Percentiles rank a stretch among this genome's conserved stretches.
These are phyloP conservation scores for Cyathus striatus DNA, from an alignment of 768 basidiomycete genomes.

Conservation along the genomic window DNA sequence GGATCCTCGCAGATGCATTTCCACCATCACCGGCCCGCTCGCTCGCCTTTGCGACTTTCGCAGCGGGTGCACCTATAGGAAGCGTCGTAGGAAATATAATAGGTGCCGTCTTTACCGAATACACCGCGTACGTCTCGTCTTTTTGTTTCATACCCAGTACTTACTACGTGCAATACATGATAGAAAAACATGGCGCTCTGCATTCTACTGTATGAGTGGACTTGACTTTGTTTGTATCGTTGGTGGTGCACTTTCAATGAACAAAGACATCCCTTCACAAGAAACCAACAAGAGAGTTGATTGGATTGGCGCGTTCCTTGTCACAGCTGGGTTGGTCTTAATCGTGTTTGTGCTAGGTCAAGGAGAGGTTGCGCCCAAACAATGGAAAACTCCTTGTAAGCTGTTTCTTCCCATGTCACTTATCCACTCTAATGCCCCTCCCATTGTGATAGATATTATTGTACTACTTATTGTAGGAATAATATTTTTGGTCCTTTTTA, in stretches of 20 bases:
- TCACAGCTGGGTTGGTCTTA: slow-evolving; percentile 60
- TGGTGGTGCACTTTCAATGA: slow-evolving; percentile 55
- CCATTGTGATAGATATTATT: slow-evolving; percentile 52
- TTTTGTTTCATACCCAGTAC: background rate
- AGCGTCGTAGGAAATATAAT: slow-evolving; percentile 63
- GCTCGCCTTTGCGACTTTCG: slow-evolving; percentile 77
- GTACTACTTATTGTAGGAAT: slow-evolving; percentile 60
- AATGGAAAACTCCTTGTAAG: slow-evolving; percentile 49
- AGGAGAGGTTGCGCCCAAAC: slow-evolving; percentile 49
- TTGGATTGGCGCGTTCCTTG: slow-evolving; percentile 68
- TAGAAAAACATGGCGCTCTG: slow-evolving; percentile 65
- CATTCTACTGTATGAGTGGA: slow-evolving; percentile 53
- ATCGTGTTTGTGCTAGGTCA: slow-evolving; percentile 73
- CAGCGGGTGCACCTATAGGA: slow-evolving; percentile 82
- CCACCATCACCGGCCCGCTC: slow-evolving; percentile 62
- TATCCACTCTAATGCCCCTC: slow-evolving; percentile 14
- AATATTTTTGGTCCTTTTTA: slow-evolving; percentile 47
- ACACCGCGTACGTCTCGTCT: slow-evolving; percentile 26
- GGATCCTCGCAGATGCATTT: slow-evolving; percentile 79
- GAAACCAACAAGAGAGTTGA: slow-evolving; percentile 53
- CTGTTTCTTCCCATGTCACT: slow-evolving; percentile 3
- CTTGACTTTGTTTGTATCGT: slow-evolving; percentile 48
- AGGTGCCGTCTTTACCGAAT: slow-evolving; percentile 70
- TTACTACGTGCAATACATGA: background rate
- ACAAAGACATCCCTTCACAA: slow-evolving; percentile 43